Conservation (phyloP, 148 eudicot species). For the Simmondsia chinensis region DNA sequence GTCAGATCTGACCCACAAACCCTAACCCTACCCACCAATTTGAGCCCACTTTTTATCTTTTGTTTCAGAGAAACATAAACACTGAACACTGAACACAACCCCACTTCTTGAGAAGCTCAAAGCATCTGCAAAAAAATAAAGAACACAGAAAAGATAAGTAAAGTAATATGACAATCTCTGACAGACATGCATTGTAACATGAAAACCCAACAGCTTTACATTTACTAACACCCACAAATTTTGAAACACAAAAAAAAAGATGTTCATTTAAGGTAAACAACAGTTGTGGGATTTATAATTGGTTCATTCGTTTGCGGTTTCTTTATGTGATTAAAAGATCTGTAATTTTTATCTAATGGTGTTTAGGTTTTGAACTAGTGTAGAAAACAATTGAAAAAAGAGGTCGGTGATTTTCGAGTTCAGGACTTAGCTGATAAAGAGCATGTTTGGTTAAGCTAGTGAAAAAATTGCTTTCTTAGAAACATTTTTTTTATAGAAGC, state of each 20-base stretch:
- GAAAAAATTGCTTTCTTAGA: too few relatives aligned
- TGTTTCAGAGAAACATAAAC: neutral
- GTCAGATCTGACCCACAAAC: neutral
- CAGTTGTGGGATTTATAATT: too few relatives aligned
- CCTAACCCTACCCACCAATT: slow-evolving; percentile 1
- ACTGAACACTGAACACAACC: neutral
- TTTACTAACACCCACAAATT: neutral
- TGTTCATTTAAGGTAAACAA: neutral
- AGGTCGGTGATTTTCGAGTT: too few relatives aligned
- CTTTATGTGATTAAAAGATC: too few relatives aligned
- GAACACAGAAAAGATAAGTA: neutral
- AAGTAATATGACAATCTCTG: slow-evolving; percentile 8
- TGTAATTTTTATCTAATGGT: too few relatives aligned
- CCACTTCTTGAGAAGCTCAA: slow-evolving; percentile 24
- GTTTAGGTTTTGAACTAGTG: too few relatives aligned
- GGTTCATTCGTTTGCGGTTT: too few relatives aligned
- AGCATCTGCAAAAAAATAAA: slow-evolving; percentile 28
- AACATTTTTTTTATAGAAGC: too few relatives aligned
- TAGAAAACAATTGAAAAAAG: too few relatives aligned
- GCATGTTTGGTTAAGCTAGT: too few relatives aligned
- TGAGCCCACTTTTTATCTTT: neutral
- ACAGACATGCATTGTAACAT: slow-evolving; percentile 18
- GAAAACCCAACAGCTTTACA: slow-evolving; percentile 16
- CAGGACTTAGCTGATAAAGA: too few relatives aligned
- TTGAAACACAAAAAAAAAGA: neutral